phyloP scores from a whole-genome alignment of 2,329 filamentous ascomycete genomes.

The Colletotrichum sp. region DNA sequence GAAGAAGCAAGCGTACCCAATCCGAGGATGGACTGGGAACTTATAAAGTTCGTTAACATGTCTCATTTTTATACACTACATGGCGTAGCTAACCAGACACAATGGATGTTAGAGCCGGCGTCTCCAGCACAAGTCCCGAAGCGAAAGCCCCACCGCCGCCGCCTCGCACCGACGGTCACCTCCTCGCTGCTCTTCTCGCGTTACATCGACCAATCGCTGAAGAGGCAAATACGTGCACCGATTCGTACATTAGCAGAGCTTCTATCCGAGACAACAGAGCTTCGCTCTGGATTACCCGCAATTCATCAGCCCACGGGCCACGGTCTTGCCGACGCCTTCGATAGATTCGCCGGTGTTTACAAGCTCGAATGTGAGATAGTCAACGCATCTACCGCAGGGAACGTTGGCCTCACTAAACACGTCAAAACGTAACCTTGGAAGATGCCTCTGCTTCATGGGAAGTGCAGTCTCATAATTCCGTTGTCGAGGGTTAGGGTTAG shows the following conservation, averaged over 20 bases:
- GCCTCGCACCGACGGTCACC: neutral
- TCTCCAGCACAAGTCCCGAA: neutral
- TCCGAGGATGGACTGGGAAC: neutral
- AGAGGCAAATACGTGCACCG: neutral
- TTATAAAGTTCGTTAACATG: neutral
- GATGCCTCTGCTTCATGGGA: neutral
- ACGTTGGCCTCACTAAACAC: neutral
- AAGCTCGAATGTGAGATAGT: neutral
- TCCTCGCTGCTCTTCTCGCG: neutral
- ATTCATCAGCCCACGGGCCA: neutral
- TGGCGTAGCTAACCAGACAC: neutral
- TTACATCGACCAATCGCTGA: neutral
- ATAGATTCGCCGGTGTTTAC: neutral
- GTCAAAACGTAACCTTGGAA: neutral
- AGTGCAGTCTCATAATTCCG: neutral
- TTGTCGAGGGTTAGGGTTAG: neutral
- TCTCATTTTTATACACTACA: rapidly evolving
- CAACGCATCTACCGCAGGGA: neutral
- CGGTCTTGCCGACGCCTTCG: neutral
- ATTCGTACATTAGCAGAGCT: neutral
- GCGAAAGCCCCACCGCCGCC: neutral
- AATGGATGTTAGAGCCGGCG: neutral
- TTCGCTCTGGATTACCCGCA: neutral
- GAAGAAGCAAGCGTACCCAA: neutral
- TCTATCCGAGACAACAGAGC: neutral